Percentiles rank a stretch among this genome's conserved stretches.
Conservation (phyloP, 2,329 filamentous ascomycete genomes). For the Blumeria hordei region DNA sequence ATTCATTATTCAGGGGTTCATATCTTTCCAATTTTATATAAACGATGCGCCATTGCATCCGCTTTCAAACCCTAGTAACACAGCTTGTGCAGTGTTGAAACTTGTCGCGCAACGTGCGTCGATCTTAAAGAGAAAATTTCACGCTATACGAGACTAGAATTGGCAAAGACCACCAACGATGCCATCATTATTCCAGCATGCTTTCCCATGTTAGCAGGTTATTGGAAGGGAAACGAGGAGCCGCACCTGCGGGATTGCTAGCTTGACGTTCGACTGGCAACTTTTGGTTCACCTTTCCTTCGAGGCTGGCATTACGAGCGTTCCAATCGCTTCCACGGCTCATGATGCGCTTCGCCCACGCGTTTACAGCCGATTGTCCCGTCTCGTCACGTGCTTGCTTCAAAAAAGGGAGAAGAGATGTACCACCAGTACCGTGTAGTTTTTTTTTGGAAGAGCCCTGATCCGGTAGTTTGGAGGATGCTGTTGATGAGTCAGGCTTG, state of each 20-base stretch:
- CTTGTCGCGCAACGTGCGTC: no score
- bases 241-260: slow-evolving; percentile 50
- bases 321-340: slow-evolving; percentile 15
- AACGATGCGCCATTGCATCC: no score
- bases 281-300: slow-evolving; percentile 25
- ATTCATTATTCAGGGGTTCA: no score
- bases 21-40: no score
- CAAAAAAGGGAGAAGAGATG: slow-evolving; percentile 78
- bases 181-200: slow-evolving; percentile 65
- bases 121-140: no score
- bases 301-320: slow-evolving; percentile 31
- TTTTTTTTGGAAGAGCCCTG: slow-evolving; percentile 23
- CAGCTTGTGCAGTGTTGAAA: no score
- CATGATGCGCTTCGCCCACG: slow-evolving; percentile 24
- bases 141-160: slow-evolving; percentile 7
- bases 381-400: slow-evolving; percentile 96
- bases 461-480: slow-evolving; percentile 21
- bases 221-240: background rate
- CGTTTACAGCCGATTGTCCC: slow-evolving; percentile 61
- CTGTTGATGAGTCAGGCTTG: slow-evolving; percentile 33
- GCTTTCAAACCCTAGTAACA: no score
- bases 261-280: slow-evolving; percentile 20
- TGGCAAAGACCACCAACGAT: slow-evolving; percentile 31
- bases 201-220: background rate
- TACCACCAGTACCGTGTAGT: slow-evolving; percentile 77